phyloP scores from a whole-genome alignment of 306 rosid species.

The Betula pendula region DNA sequence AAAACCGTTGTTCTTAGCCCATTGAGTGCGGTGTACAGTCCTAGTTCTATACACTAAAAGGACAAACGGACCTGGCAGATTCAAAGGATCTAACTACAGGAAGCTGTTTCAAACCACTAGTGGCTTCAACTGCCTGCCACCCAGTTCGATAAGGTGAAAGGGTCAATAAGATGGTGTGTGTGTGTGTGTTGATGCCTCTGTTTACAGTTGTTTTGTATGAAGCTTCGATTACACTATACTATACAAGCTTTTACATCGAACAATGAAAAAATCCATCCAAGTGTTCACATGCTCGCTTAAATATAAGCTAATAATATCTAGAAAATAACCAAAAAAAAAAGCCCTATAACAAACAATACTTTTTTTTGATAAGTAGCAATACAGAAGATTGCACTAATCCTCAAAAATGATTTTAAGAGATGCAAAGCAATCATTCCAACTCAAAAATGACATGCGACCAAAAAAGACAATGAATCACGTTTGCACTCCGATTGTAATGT shows the following conservation, averaged over 20 bases:
- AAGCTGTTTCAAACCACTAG: background rate
- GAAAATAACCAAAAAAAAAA: background rate
- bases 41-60: background rate
- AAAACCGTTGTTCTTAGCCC: too few species aligned
- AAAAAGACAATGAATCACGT: conserved; percentile 10
- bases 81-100: background rate
- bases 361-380: too few species aligned
- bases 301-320: background rate
- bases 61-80: background rate
- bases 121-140: background rate
- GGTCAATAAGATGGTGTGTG: background rate
- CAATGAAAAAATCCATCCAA: background rate
- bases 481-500: conserved; percentile 37
- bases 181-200: background rate
- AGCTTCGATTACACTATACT: background rate
- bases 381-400: background rate
- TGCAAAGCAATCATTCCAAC: background rate
- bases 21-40: background rate
- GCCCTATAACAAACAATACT: too few species aligned
- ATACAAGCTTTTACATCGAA: background rate
- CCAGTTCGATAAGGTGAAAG: background rate
- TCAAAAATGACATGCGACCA: conserved; percentile 1
- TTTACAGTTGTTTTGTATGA: background rate
- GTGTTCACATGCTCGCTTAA: background rate
- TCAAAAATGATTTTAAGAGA: background rate